These are phyloP conservation scores for Cryphonectria radicalis DNA, from an alignment of 2,329 filamentous ascomycete genomes.

Conservation along the genomic window DNA sequence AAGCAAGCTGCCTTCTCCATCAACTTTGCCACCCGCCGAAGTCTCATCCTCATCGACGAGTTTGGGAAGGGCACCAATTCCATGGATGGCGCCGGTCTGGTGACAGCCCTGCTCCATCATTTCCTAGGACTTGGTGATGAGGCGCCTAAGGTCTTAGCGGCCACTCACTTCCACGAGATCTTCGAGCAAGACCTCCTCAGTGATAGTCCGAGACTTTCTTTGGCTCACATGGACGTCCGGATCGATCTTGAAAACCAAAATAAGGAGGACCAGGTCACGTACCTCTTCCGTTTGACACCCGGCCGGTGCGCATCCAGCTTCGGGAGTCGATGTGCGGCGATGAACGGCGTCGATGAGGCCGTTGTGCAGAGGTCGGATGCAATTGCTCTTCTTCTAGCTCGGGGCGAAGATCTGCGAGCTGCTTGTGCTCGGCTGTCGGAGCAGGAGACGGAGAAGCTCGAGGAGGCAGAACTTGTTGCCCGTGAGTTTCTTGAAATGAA, in stretches of 20 bases:
- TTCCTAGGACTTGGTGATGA: constrained; percentile 52
- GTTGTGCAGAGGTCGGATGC: constrained; percentile 78
- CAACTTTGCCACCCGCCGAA: constrained; percentile 73
- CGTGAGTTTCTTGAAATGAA: constrained; percentile 59
- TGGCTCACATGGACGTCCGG: constrained; percentile 74
- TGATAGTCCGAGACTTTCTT: constrained; percentile 53
- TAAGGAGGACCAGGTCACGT: constrained; percentile 67
- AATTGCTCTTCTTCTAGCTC: constrained; percentile 68
- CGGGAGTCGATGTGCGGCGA: constrained; percentile 80
- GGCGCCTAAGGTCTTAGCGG: constrained; percentile 61
- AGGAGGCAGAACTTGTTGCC: constrained; percentile 66
- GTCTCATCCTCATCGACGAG: constrained; percentile 88
- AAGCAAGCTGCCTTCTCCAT: constrained; percentile 83
- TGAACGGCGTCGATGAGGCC: constrained; percentile 78
- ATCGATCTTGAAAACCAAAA: constrained; percentile 57
- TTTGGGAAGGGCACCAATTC: constrained; percentile 72
- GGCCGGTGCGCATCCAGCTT: constrained; percentile 82
- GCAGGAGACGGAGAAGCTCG: constrained; percentile 67
- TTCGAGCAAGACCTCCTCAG: constrained; percentile 66
- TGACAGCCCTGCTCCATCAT: constrained; percentile 61
- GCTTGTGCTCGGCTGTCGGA: constrained; percentile 70
- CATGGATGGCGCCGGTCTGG: constrained; percentile 61
- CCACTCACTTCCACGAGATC: constrained; percentile 72
- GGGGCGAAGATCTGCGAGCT: constrained; percentile 75
- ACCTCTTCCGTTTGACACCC: constrained; percentile 70